Evolutionary conservation across 139 green algal genomes (phyloP).

Genomic region (Tetradesmus lagerheimii): DNA sequence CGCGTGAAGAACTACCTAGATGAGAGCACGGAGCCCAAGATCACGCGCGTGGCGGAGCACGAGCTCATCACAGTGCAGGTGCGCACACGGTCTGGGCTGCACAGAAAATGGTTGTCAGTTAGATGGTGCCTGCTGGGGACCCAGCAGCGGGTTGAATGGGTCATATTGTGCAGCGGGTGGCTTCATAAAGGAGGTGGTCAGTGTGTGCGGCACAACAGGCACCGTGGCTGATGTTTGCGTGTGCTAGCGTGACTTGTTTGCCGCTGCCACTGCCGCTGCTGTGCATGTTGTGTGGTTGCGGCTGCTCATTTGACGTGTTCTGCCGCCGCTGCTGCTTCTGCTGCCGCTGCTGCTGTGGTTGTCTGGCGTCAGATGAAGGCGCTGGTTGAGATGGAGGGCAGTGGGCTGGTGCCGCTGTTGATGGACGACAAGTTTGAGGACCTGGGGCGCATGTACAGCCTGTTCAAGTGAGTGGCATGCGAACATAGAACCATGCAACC

Average conservation of each 20-base stretch:
- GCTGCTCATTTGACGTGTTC: background rate
- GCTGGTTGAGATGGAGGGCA: conserved; percentile 96
- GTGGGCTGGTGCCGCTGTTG: conserved; percentile 88
- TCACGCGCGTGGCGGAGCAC: conserved; percentile 84
- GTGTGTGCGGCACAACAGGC: no score
- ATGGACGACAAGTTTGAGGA: conserved; percentile 85
- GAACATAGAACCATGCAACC: no score
- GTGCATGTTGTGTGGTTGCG: no score
- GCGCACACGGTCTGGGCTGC: background rate
- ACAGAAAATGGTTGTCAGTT: background rate
- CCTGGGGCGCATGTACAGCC: conserved; percentile 91
- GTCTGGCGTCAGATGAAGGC: conserved; percentile 75
- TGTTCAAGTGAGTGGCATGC: conserved; percentile 89
- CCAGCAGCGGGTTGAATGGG: no score
- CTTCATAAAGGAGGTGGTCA: no score
- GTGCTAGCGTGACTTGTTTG: no score
- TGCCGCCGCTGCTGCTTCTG: background rate
- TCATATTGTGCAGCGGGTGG: no score
- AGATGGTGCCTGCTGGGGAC: background rate
- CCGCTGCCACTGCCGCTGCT: no score
- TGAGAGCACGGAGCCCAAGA: conserved; percentile 78
- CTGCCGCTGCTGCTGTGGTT: background rate
- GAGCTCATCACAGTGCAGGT: conserved; percentile 91
- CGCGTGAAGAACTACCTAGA: conserved; percentile 91
- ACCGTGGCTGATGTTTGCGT: no score